Evolutionary conservation across 2,329 filamentous ascomycete species (phyloP).

Genomic region (Tympanopsis confertula): DNA sequence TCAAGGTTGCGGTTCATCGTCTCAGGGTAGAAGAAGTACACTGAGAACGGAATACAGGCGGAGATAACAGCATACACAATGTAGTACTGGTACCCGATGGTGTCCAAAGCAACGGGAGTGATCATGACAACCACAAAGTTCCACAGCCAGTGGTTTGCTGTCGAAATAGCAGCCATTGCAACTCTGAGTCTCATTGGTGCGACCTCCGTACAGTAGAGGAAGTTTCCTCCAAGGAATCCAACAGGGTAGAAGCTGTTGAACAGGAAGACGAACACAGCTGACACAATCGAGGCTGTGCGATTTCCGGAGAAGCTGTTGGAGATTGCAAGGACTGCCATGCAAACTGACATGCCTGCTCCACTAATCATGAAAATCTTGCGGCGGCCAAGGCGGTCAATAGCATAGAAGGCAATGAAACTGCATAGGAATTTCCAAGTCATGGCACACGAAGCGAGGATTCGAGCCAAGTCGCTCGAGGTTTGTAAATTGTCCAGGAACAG

Average conservation of each 20-base stretch:
- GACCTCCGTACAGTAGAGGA: slow-evolving; percentile 47
- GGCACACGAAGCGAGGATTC: slow-evolving; percentile 30
- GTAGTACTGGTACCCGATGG: slow-evolving; percentile 39
- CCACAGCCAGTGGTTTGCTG: slow-evolving; percentile 40
- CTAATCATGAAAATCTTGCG: slow-evolving; percentile 38
- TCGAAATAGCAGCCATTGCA: slow-evolving; percentile 42
- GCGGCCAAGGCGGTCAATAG: slow-evolving; percentile 36
- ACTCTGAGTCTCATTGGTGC: slow-evolving; percentile 37
- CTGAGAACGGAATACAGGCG: slow-evolving; percentile 35
- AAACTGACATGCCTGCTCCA: slow-evolving; percentile 37
- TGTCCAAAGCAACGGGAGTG: slow-evolving; percentile 45
- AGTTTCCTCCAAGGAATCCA: slow-evolving; percentile 46
- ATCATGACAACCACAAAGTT: slow-evolving; percentile 56
- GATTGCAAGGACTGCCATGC: slow-evolving; percentile 40
- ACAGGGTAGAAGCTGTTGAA: slow-evolving; percentile 50
- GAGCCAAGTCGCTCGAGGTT: slow-evolving; percentile 20
- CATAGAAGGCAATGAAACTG: slow-evolving; percentile 34
- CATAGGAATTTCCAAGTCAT: slow-evolving; percentile 44
- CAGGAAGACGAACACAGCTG: slow-evolving; percentile 42
- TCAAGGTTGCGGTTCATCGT: slow-evolving; percentile 45
- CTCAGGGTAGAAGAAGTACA: slow-evolving; percentile 41
- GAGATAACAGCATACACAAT: slow-evolving; percentile 42
- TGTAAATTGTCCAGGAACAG: slow-evolving; percentile 27
- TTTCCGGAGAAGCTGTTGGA: slow-evolving; percentile 32
- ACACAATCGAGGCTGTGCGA: slow-evolving; percentile 26